phyloP scores from a whole-genome alignment of 805 yeast species.

The Pichia cabralensis region DNA sequence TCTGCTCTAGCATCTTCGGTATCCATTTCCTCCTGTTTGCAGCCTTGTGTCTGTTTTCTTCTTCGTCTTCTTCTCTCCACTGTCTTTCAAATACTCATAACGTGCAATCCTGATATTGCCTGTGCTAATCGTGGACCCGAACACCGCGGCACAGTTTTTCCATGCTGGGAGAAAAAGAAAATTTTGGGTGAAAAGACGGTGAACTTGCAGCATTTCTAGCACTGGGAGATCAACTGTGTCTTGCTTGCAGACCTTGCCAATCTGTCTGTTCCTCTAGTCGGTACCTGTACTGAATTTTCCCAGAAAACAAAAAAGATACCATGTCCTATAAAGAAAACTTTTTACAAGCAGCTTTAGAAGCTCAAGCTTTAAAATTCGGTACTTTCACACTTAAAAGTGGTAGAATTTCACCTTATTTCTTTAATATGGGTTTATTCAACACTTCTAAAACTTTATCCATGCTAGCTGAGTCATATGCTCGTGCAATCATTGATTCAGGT shows the following conservation, averaged over 20 bases:
- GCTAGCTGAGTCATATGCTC: slow-evolving; percentile 82
- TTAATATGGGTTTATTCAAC: slow-evolving; percentile 85
- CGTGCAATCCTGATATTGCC: too few species aligned
- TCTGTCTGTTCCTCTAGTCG: too few species aligned
- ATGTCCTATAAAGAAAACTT: slow-evolving; percentile 33
- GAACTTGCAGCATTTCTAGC: too few species aligned
- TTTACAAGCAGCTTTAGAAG: slow-evolving; percentile 71
- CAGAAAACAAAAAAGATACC: too few species aligned
- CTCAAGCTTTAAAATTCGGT: slow-evolving; percentile 81
- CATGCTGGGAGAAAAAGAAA: too few species aligned
- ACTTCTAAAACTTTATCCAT: slow-evolving; percentile 71
- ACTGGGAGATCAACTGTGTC: too few species aligned
- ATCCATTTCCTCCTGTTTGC: background rate
- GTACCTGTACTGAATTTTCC: too few species aligned
- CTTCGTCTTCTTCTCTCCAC: background rate
- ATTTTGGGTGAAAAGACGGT: too few species aligned
- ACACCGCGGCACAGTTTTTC: too few species aligned
- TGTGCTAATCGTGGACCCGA: too few species aligned
- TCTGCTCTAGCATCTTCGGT: background rate
- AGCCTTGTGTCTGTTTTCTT: background rate
- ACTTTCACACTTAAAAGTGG: slow-evolving; percentile 86
- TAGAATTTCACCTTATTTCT: slow-evolving; percentile 89
- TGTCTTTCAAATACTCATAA: too few species aligned
- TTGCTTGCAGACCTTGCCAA: too few species aligned
- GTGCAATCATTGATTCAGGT: slow-evolving; percentile 72